Conservation (phyloP, 2,329 filamentous ascomycete species). For the Talaromyces sp. region DNA sequence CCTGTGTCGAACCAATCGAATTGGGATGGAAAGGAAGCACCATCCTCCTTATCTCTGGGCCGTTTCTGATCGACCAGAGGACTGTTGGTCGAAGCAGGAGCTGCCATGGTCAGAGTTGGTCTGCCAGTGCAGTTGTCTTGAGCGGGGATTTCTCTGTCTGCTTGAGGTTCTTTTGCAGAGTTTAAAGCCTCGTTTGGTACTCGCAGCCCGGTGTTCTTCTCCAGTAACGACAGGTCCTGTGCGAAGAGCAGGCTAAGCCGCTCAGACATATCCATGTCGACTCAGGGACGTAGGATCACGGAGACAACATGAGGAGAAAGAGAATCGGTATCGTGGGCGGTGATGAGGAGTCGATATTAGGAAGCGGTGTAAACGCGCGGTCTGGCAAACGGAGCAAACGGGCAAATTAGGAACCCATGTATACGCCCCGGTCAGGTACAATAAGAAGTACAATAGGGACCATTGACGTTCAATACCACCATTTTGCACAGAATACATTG, state of each 20-base stretch:
- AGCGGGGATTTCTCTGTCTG: too few relatives aligned
- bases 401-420: background rate
- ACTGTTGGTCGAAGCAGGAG: background rate
- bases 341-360: background rate
- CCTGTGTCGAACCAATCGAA: constrained; percentile 1
- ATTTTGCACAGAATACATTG: background rate
- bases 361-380: background rate
- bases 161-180: background rate
- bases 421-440: background rate
- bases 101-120: background rate
- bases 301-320: background rate
- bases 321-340: background rate
- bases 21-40: constrained; percentile 1
- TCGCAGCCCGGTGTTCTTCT: constrained; percentile 17
- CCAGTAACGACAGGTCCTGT: constrained; percentile 20
- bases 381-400: background rate
- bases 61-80: background rate
- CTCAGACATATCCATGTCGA: constrained; percentile 15
- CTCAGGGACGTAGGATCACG: background rate
- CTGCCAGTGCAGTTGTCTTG: background rate
- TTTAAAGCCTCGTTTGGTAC: background rate
- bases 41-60: background rate
- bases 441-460: background rate
- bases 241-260: constrained; percentile 27
- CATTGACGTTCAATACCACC: background rate